These are phyloP conservation scores for Primulina eburnea DNA, from an alignment of 257 asterid genomes.

Conservation along the genomic window DNA sequence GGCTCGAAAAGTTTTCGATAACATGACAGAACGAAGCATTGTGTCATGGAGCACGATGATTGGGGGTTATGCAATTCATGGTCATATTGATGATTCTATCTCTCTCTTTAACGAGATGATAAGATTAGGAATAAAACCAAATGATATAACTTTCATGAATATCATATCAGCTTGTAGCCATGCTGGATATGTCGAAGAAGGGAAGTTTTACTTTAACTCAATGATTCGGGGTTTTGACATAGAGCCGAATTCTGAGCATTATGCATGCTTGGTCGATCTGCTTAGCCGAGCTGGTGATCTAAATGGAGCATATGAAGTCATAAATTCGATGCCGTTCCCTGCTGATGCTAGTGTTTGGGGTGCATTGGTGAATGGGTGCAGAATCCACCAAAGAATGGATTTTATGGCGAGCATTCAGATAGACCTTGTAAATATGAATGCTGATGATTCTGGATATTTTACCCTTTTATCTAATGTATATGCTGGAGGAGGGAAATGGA, in stretches of 20 bases:
- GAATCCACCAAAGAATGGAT: slow-evolving; percentile 78
- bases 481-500: slow-evolving; percentile 83
- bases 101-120: slow-evolving; percentile 57
- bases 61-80: slow-evolving; percentile 81
- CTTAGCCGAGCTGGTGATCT: slow-evolving; percentile 83
- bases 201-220: slow-evolving; percentile 58
- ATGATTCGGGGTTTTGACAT: slow-evolving; percentile 53
- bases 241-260: slow-evolving; percentile 65
- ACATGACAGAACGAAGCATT: slow-evolving; percentile 44
- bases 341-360: slow-evolving; percentile 74
- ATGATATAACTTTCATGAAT: slow-evolving; percentile 66
- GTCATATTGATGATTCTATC: slow-evolving; percentile 52
- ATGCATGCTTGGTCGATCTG: slow-evolving; percentile 81
- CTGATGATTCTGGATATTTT: slow-evolving; percentile 74
- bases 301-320: slow-evolving; percentile 57
- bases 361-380: slow-evolving; percentile 76
- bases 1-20: slow-evolving; percentile 61
- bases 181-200: slow-evolving; percentile 67
- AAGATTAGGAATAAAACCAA: slow-evolving; percentile 60
- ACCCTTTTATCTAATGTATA: slow-evolving; percentile 61
- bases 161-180: slow-evolving; percentile 84
- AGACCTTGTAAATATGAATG: slow-evolving; percentile 40
- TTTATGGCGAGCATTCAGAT: slow-evolving; percentile 44
- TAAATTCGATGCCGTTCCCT: slow-evolving; percentile 54
- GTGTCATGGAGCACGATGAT: slow-evolving; percentile 89